A percentile compares a stretch with the other conserved stretches of the same genome.
Evolutionary conservation across 2,329 filamentous ascomycete genomes (phyloP).

Genomic region (Botrytis cinerea): DNA sequence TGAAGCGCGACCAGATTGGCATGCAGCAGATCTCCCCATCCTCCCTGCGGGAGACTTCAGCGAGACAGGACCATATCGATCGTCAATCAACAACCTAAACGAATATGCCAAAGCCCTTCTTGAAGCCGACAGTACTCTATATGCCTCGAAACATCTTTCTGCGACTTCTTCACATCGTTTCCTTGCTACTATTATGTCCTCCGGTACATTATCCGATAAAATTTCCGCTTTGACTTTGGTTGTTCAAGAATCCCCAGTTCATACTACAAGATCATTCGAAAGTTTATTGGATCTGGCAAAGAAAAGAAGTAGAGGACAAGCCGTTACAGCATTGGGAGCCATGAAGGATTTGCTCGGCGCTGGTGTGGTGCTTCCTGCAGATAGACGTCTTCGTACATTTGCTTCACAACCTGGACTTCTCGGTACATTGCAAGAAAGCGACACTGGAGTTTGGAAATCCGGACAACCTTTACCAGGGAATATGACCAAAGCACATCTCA

Average conservation of each 20-base stretch:
- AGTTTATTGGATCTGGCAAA: constrained; percentile 78
- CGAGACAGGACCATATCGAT: constrained; percentile 50
- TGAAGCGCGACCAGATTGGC: constrained; percentile 67
- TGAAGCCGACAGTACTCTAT: constrained; percentile 74
- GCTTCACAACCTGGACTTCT: constrained; percentile 75
- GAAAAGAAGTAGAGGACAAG: constrained; percentile 91
- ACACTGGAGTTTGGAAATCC: constrained; percentile 60
- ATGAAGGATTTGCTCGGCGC: constrained; percentile 93
- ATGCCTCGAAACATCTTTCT: constrained; percentile 68
- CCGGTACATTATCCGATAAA: constrained; percentile 94
- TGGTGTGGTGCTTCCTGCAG: constrained; percentile 78
- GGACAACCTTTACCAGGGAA: constrained; percentile 72
- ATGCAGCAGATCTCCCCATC: constrained; percentile 57
- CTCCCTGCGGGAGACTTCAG: constrained; percentile 51
- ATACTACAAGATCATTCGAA: constrained; percentile 88
- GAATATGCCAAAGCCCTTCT: constrained; percentile 73
- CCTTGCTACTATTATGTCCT: constrained; percentile 94
- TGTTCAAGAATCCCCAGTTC: constrained; percentile 92
- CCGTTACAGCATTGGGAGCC: constrained; percentile 87
- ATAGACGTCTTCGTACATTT: constrained; percentile 81
- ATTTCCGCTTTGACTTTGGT: constrained; percentile 92
- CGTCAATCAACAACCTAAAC: constrained; percentile 60
- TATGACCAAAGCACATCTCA: constrained; percentile 74
- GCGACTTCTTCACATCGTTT: constrained; percentile 92
- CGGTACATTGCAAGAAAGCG: constrained; percentile 65